Evolutionary conservation across 2,329 filamentous ascomycete species (phyloP), one percentile per base, ranked within the genome.

Genomic region (Neopestalotiopsis sp.): DNA sequence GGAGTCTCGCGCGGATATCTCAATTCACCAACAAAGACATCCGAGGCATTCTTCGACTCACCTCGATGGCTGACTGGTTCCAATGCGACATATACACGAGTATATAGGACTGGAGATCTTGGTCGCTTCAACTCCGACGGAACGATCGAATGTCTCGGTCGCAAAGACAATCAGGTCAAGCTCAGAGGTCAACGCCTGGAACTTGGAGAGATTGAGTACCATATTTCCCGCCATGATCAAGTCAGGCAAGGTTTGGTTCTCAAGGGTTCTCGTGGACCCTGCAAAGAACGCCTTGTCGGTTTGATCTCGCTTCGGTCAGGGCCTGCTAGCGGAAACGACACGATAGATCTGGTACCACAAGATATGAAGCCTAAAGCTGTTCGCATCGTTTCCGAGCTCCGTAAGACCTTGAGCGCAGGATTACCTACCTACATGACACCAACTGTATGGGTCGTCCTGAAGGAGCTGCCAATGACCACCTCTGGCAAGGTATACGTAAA

Each of bases 91-190:
- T 69, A 57, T 14, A 38, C 28, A 4, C 34, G 67, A 32, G n/a
- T 69, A 9, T 69, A 69, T 53, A 30, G 68, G 9, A 67, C 68
- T 17, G 68, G 68, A 0, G 68, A 69, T 57, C 53, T 69, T 13
- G 68, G 38, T n/a, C 64, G 68, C 10, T 57, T 69, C 40, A 69
- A 69, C 32, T 34, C 40, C 6, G 68, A 67, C 14, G 68, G 68
- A 30, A 57, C 53, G 3, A 49, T 69, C 12, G 59, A 67, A n/a
- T 63, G 42, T n/a, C 34, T 69, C 17, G 68, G 64, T 10, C 58
- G 68, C 28, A 67, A 67, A 24, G 68, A 69, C 34, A 67, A 45
- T 17, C 68, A 69, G 58, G 68, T 69, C 49, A 69, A 69, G 24
- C 28, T 69, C 24, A 65, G 65, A 24, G 68, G 68, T 17, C 64